Evolutionary conservation across 2,329 filamentous ascomycete species (phyloP).

Genomic region (Talaromyces sp.): DNA sequence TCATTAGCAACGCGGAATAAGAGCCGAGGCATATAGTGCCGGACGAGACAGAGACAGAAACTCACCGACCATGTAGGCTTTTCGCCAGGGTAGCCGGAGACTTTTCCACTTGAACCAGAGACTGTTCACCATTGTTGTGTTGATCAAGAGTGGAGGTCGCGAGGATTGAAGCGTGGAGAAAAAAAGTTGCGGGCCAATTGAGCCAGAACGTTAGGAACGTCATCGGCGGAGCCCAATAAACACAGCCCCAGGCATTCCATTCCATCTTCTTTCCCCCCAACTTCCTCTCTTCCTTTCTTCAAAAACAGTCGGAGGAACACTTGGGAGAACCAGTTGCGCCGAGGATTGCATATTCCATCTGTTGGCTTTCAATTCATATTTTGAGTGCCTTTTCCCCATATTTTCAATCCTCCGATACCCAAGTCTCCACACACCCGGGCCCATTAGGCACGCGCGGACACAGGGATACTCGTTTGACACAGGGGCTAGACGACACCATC

Average conservation of each 20-base stretch:
- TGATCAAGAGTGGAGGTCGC: conserved; percentile 10
- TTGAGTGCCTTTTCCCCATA: conserved; percentile 1
- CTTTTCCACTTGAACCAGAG: conserved; percentile 67
- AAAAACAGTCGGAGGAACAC: background rate
- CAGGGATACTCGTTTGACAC: conserved; percentile 19
- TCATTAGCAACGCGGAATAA: conserved; percentile 8
- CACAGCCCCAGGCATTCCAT: conserved; percentile 26
- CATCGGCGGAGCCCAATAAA: conserved; percentile 29
- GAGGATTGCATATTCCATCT: background rate
- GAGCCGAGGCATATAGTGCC: background rate
- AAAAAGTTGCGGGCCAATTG: conserved; percentile 15
- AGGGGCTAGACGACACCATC: background rate
- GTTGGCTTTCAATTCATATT: background rate
- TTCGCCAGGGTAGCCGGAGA: conserved; percentile 64
- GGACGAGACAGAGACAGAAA: conserved; percentile 4
- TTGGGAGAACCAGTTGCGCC: background rate
- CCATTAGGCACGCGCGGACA: conserved; percentile 24
- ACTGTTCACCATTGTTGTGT: conserved; percentile 45
- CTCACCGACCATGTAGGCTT: conserved; percentile 60
- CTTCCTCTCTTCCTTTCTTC: conserved; percentile 1
- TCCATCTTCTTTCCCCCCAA: conserved; percentile 10
- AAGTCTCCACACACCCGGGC: conserved; percentile 20
- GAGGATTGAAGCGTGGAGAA: conserved; percentile 13
- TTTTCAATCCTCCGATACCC: conserved; percentile 19
- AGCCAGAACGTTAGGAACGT: conserved; percentile 24